Evolutionary conservation across 352 stramenopile species (phyloP).

Genomic region (Phytophthora uliginosa): DNA sequence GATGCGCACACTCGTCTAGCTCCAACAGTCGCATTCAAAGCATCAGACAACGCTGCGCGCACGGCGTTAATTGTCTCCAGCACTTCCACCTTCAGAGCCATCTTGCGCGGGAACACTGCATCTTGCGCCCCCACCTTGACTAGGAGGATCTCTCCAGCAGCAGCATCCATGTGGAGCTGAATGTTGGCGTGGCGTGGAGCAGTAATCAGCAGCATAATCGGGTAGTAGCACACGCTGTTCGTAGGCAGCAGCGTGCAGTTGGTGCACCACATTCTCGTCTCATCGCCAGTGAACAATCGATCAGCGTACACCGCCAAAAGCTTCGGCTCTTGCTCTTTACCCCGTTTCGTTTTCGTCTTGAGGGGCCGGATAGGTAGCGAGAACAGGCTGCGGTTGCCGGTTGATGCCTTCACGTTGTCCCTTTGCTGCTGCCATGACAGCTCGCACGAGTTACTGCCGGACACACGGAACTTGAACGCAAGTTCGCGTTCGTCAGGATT

Average conservation of each 20-base stretch:
- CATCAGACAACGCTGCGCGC: slow-evolving; percentile 62
- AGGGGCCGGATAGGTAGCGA: slow-evolving; percentile 64
- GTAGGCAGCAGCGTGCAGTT: slow-evolving; percentile 85
- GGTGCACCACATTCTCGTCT: slow-evolving; percentile 81
- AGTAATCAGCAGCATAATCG: slow-evolving; percentile 63
- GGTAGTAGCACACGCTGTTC: slow-evolving; percentile 64
- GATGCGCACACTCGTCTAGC: slow-evolving; percentile 42
- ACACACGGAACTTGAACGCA: slow-evolving; percentile 60
- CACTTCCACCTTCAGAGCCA: slow-evolving; percentile 47
- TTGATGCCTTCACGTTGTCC: slow-evolving; percentile 70
- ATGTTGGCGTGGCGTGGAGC: slow-evolving; percentile 61
- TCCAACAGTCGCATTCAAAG: slow-evolving; percentile 48
- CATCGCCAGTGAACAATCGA: slow-evolving; percentile 79
- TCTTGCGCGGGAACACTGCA: slow-evolving; percentile 56
- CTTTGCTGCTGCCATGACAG: slow-evolving; percentile 69
- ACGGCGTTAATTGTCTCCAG: slow-evolving; percentile 61
- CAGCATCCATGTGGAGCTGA: slow-evolving; percentile 68
- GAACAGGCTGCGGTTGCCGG: slow-evolving; percentile 74
- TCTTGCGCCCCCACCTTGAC: slow-evolving; percentile 75
- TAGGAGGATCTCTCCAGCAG: slow-evolving; percentile 60
- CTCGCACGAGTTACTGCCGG: slow-evolving; percentile 50
- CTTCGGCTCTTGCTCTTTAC: slow-evolving; percentile 34
- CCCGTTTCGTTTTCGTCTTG: slow-evolving; percentile 33
- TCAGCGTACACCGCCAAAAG: slow-evolving; percentile 77
- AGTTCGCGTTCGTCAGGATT: slow-evolving; percentile 40